A percentile compares a stretch with the other conserved stretches of the same genome.
phyloP scores from a whole-genome alignment of 441 rosid genomes.

The Syzygium malaccense region DNA sequence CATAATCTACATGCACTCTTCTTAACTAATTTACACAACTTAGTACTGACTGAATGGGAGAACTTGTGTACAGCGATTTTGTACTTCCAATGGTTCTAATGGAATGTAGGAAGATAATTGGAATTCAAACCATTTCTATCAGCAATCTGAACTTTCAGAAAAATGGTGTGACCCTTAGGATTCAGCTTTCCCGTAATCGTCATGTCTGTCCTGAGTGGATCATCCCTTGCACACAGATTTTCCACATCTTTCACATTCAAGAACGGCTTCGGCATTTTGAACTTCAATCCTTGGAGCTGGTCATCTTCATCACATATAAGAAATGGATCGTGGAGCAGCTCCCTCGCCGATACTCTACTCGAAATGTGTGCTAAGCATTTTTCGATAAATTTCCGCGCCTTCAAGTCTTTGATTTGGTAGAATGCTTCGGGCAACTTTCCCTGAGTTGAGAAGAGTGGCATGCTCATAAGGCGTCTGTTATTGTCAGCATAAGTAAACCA shows the following conservation, averaged over 20 bases:
- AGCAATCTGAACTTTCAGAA: conserved; percentile 38
- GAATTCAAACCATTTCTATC: conserved; percentile 24
- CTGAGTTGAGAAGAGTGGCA: conserved; percentile 12
- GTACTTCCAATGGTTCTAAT: neutral
- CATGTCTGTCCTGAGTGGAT: conserved; percentile 47
- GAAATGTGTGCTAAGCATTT: conserved; percentile 45
- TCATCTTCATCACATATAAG: conserved; percentile 30
- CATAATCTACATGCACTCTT: neutral
- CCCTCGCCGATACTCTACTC: conserved; percentile 43
- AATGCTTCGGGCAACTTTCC: conserved; percentile 52
- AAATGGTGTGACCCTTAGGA: conserved; percentile 47
- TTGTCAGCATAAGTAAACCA: neutral
- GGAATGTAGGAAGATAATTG: neutral
- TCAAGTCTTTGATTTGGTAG: conserved; percentile 35
- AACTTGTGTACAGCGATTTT: neutral
- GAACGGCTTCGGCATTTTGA: conserved; percentile 38
- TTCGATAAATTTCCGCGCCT: conserved; percentile 41
- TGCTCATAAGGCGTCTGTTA: neutral
- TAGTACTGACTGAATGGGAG: neutral
- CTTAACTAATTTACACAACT: neutral
- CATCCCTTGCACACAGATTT: conserved; percentile 33
- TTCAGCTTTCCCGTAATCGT: conserved; percentile 44
- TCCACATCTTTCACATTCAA: conserved; percentile 37
- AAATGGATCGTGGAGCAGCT: conserved; percentile 43
- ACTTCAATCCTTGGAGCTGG: conserved; percentile 12